Evolutionary conservation across 1,284 basidiomycete species (phyloP).

Genomic region (Melampsora abietis-canadensis): DNA sequence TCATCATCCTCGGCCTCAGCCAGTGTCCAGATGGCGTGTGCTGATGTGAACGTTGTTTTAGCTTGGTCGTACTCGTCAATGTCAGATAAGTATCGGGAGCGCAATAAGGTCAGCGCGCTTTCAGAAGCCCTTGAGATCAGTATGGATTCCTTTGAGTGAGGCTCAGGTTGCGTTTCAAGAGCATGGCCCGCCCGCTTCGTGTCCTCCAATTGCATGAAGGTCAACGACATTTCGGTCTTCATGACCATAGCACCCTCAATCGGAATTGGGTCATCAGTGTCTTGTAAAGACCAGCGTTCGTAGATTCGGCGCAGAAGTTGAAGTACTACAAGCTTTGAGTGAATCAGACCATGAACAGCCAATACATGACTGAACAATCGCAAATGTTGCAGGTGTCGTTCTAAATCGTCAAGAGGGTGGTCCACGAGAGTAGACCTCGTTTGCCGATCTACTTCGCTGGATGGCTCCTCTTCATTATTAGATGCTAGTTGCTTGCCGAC

Average conservation of each 20-base stretch:
- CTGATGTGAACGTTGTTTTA: slow-evolving; percentile 17
- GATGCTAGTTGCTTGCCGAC: neutral
- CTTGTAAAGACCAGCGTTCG: neutral
- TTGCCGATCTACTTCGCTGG: neutral
- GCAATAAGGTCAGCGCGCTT: slow-evolving; percentile 32
- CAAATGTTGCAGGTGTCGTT: slow-evolving; percentile 29
- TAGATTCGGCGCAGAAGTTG: slow-evolving; percentile 11
- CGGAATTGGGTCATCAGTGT: slow-evolving; percentile 1
- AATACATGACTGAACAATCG: slow-evolving; percentile 34
- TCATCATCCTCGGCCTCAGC: slow-evolving; percentile 31
- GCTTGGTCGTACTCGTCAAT: slow-evolving; percentile 18
- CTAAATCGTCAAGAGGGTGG: slow-evolving; percentile 24
- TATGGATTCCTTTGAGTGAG: slow-evolving; percentile 12
- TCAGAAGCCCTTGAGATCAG: slow-evolving; percentile 13
- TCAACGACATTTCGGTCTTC: slow-evolving; percentile 29
- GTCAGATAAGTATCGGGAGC: slow-evolving; percentile 34
- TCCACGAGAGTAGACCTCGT: neutral
- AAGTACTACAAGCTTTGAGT: slow-evolving; percentile 19
- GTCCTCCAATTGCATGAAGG: slow-evolving; percentile 37
- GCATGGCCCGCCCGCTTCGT: slow-evolving; percentile 14
- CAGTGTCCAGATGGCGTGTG: slow-evolving; percentile 29
- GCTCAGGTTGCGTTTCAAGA: slow-evolving; percentile 28
- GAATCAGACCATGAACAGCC: slow-evolving; percentile 27
- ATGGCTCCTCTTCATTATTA: neutral
- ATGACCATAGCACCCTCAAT: slow-evolving; percentile 2